phyloP scores from a whole-genome alignment of 768 basidiomycete species.

The Trametes meyenii region DNA sequence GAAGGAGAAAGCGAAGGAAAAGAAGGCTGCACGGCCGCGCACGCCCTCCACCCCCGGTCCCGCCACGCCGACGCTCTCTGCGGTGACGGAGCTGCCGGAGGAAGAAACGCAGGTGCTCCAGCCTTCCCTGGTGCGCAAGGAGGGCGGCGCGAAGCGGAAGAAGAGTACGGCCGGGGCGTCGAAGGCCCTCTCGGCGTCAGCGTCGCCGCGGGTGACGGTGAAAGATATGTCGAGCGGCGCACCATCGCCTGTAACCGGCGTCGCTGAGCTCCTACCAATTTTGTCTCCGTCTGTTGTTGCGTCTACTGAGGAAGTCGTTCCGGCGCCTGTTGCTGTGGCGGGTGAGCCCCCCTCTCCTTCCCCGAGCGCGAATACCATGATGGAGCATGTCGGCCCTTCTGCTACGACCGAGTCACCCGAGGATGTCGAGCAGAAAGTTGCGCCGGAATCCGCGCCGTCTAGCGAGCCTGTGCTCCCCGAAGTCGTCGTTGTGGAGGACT shows the following conservation, averaged over 20 bases:
- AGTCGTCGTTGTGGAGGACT: not conserved
- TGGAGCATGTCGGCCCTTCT: not conserved
- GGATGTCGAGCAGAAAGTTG: not conserved
- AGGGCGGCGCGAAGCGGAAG: not conserved
- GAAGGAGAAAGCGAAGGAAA: constrained; percentile 3
- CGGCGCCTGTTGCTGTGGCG: not conserved
- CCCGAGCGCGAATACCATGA: not conserved
- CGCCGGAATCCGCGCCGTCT: not conserved
- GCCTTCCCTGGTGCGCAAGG: constrained; percentile 14
- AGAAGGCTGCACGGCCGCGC: not conserved
- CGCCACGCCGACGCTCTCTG: not conserved
- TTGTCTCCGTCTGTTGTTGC: no score
- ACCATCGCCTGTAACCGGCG: not conserved
- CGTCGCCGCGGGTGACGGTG: not conserved
- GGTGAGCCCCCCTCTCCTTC: not conserved
- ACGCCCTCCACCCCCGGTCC: constrained; percentile 1
- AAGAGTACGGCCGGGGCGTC: constrained; percentile 1
- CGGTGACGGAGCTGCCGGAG: not conserved
- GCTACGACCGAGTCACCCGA: not conserved
- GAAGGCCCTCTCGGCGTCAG: not conserved
- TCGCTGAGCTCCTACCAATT: not conserved
- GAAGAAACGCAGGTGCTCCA: constrained; percentile 1
- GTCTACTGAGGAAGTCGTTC: not conserved
- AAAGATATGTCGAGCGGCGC: not conserved
- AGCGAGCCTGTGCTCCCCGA: not conserved